These are phyloP conservation scores for Penicillium herquei DNA, from an alignment of 495 filamentous ascomycete species.

Conservation along the genomic window DNA sequence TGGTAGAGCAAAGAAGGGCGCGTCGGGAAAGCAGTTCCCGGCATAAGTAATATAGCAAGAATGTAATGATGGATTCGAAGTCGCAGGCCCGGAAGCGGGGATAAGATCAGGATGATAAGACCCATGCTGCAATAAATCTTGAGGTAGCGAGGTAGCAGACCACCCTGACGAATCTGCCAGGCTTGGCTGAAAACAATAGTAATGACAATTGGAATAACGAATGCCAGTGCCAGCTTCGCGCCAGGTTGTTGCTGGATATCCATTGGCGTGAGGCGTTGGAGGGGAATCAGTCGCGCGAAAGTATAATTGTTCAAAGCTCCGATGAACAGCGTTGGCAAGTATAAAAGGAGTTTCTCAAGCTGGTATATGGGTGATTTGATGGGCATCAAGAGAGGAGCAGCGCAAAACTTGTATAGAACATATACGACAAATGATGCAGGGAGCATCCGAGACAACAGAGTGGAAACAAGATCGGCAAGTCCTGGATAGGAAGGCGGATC, in stretches of 20 bases:
- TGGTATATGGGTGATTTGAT: conserved; percentile 58
- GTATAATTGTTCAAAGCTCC: conserved; percentile 82
- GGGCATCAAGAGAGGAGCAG: conserved; percentile 50
- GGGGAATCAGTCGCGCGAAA: conserved; percentile 74
- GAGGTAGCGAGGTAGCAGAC: conserved; percentile 65
- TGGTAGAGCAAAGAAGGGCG: conserved; percentile 77
- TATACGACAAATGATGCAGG: conserved; percentile 74
- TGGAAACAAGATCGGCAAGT: conserved; percentile 62
- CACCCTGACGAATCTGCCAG: conserved; percentile 72
- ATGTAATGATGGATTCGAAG: conserved; percentile 96
- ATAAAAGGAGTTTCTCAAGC: conserved; percentile 70
- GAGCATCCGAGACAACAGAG: conserved; percentile 68
- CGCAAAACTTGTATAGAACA: conserved; percentile 71
- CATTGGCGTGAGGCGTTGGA: conserved; percentile 71
- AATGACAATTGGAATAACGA: conserved; percentile 63
- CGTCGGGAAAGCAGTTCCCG: conserved; percentile 80
- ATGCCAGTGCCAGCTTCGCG: conserved; percentile 65
- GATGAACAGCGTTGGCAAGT: conserved; percentile 72
- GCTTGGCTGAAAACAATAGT: conserved; percentile 64
- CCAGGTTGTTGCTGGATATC: conserved; percentile 77
- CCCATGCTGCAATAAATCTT: conserved; percentile 67
- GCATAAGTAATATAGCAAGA: conserved; percentile 77
- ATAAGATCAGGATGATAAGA: conserved; percentile 57
- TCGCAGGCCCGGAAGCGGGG: conserved; percentile 75
- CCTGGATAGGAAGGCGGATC: conserved; percentile 64